Base-by-base conservation (phyloP, 2,329 filamentous ascomycete genomes). In the Lasiodiplodia sp. region DNA sequence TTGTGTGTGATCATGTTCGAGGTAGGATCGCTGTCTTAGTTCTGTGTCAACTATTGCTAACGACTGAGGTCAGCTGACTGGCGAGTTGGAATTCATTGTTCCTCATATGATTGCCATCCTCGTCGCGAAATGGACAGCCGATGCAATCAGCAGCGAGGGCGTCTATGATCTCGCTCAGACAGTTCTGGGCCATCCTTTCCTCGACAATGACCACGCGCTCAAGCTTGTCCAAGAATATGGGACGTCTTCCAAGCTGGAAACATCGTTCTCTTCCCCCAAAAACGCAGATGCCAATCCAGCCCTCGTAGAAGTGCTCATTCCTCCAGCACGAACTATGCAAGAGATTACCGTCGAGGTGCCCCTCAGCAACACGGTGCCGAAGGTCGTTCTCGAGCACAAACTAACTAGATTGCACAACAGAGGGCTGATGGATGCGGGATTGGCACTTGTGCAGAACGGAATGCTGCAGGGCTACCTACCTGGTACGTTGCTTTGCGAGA, bases 1-100 rank as follows among this genome's bases (percentile, higher is more conserved):
- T 79, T 89, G 7, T 83, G 84, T 10, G 87, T 88, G 49, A 87
- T 88, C 75, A 88, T 88, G 86, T 88, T 88, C 75, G 86, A 87
- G 69, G 71, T 70, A 63, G 23, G 66, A 38, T 38, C 16, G 18
- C 16, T 38, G 2, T 49, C 11, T 18, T 21, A 34, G 23, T 28
- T 55, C 28, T 12, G 16, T 44, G 14, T 3, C 10, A 44, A 23
- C 58, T 18, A 3, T 23, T 40, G 31, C 58, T 65, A 34, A 51
- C 47, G n/a, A 11, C 47, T 16, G n/a, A 25, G 34, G 23, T 8
- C 25, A 79, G 74, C 80, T 89, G 8, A 88, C 86, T 0, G 86
- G 87, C 49, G 86, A 88, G 71, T 81, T 88, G 8, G 83, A 86
- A 69, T 88, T 87, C 74, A 82, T 86, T 11, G 78, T 87, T 0